Evolutionary conservation across 805 yeast species (phyloP), one percentile per base, ranked within the genome.

Genomic region (Lipomyces spencermartinsiae): DNA sequence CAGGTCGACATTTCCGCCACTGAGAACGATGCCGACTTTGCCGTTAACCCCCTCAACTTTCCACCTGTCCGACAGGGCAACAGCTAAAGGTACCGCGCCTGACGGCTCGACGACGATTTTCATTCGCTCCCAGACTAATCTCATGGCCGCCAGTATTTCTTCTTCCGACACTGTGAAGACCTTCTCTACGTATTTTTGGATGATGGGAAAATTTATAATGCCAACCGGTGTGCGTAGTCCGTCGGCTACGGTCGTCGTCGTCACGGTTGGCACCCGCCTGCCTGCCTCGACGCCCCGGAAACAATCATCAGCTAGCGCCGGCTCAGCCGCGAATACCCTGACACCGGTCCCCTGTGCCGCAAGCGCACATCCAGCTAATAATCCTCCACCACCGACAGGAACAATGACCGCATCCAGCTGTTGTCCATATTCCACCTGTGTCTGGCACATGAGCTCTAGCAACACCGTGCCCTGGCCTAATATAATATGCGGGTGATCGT

Each of bases 381-480:
- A 78, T 19, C 86, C 86, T 59, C 86, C 86, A 19, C 86, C 86
- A 7, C 86, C 86, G n/a, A 83, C 85, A 14, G 86, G 86, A n/a
- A 82, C 78, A 65, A 83, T 81, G 5, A 83, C 77, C 2, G 84
- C 85, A 66, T 77, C 81, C 67, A 83, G 76, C 57, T 80, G 76
- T 49, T 80, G 75, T 46, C 81, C 74, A 3, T n/a, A n/a, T 69
- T 83, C 85, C n/a, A 34, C 31, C 7, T 14, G 12, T 4, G 64
- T 33, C 61, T 69, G 69, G 70, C 83, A 76, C 31, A 84, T 78
- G 58, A 83, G 71, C 72, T 83, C 86, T 65, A 82, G 76, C 3
- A 84, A 84, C 31, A 80, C 75, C 10, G 86, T 83, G 14, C 86
- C 86, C 71, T 83, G 86, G 9, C 86, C 86, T 12, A 86, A 85